Evolutionary conservation across 805 yeast species (phyloP), one percentile per base, ranked within the genome.

Genomic region (Candida nonsorbophila): DNA sequence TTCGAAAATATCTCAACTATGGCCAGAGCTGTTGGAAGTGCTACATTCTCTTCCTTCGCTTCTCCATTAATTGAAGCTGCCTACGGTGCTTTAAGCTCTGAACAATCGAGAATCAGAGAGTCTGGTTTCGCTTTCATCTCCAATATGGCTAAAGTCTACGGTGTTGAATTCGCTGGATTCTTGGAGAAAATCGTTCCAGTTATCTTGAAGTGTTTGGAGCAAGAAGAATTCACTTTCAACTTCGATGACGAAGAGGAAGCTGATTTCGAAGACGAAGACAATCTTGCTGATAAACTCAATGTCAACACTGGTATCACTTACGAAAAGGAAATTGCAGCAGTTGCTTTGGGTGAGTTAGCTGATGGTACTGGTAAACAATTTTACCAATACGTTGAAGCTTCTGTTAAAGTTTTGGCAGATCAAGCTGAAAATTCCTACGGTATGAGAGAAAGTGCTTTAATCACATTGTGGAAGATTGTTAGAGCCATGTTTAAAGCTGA

Each of bases 11-110:
- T 92, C 42, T 84, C 96, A 25, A 82, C 96, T 10, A 79, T 92
- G 83, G 97, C 95, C 32, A 77, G 88, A 57, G 97, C 99, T 33
- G 97, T 92, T 36, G 95, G 97, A 40, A 82, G 92, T 32, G 90
- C 82, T 45, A 69, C 86, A 0, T 92, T 92, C 63, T 75, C 84
- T 23, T 77, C 83, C 25, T 86, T 74, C 54, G 95, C 96, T 29
- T 79, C 79, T 51, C 90, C 95, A 15, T 72, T 88, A 54, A 84
- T 87, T 44, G 83, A 84, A 52, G 85, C 96, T 36, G 88, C 96
- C 16, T 82, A 85, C 52, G 68, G 68, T 34, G 79, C 94, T 32
- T 72, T 90, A 44, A 71, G 75, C 42, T 76, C 90, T 19, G 83
- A 81, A 32, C 79, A 80, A 54, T 74, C 88, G 24, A 75, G 95